Conservation (phyloP, 805 yeast species). For the Sugiyamaella floridensis region DNA sequence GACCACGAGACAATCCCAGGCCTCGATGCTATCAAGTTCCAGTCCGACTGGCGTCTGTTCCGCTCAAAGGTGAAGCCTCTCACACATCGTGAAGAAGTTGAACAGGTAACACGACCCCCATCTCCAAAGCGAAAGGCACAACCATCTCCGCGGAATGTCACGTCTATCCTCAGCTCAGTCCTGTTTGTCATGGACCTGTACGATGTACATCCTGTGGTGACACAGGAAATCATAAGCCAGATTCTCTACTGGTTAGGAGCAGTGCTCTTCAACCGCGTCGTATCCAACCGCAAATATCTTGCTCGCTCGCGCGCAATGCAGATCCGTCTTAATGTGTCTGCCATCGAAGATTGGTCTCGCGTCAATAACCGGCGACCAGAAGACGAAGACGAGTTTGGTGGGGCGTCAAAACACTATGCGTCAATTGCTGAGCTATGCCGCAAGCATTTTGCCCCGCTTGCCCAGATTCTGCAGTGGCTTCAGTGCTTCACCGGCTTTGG, state of each 20-base stretch:
- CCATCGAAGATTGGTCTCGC: slow-evolving; percentile 90
- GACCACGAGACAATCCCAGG: slow-evolving; percentile 81
- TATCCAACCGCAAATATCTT: slow-evolving; percentile 60
- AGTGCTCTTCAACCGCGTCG: slow-evolving; percentile 62
- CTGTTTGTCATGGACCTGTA: slow-evolving; percentile 78
- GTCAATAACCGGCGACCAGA: slow-evolving; percentile 50
- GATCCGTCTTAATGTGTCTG: slow-evolving; percentile 75
- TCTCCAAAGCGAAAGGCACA: slow-evolving; percentile 68
- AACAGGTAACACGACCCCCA: slow-evolving; percentile 78
- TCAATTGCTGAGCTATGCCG: slow-evolving; percentile 60
- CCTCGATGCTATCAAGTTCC: slow-evolving; percentile 65
- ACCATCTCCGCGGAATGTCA: slow-evolving; percentile 81
- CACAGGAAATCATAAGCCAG: slow-evolving; percentile 69
- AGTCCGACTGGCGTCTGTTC: slow-evolving; percentile 62
- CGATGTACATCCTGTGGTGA: slow-evolving; percentile 69
- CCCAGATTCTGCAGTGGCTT: slow-evolving; percentile 81
- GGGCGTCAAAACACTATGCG: slow-evolving; percentile 37
- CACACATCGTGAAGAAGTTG: slow-evolving; percentile 64
- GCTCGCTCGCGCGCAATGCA: slow-evolving; percentile 85
- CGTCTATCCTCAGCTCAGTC: slow-evolving; percentile 84
- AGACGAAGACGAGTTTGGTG: slow-evolving; percentile 23
- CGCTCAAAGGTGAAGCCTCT: slow-evolving; percentile 42
- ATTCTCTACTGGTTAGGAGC: slow-evolving; percentile 74
- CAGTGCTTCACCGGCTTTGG: slow-evolving; percentile 73
- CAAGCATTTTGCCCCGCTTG: slow-evolving; percentile 60